These are phyloP conservation scores for Aspergillus ellipticus DNA, from an alignment of 495 filamentous ascomycete genomes.

Conservation along the genomic window DNA sequence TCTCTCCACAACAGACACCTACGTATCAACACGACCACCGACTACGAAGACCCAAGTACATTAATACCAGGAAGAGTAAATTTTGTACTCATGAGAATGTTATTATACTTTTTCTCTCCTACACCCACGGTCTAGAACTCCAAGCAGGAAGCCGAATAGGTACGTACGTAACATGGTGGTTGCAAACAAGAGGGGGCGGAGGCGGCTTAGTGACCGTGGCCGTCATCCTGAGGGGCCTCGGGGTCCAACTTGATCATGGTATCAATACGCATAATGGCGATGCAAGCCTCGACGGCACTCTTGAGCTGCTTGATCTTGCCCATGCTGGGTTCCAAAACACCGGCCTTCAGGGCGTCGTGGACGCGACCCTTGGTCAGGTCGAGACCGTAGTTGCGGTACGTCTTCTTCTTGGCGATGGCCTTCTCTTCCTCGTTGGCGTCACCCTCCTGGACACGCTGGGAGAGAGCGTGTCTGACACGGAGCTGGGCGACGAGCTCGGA, in stretches of 20 bases:
- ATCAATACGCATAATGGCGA: slow-evolving; percentile 99
- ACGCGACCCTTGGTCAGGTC: slow-evolving; percentile 89
- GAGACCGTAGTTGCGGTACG: slow-evolving; percentile 96
- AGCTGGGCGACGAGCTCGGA: slow-evolving; percentile 94
- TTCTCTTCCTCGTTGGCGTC: slow-evolving; percentile 83
- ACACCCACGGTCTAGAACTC: slow-evolving; percentile 18
- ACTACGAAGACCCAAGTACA: background rate
- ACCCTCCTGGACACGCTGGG: slow-evolving; percentile 81
- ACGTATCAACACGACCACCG: background rate
- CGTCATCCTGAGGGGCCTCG: slow-evolving; percentile 71
- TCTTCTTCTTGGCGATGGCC: slow-evolving; percentile 84
- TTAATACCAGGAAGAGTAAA: background rate
- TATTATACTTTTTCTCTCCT: slow-evolving; percentile 26
- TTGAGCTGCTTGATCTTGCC: slow-evolving; percentile 98
- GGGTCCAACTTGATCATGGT: slow-evolving; percentile 98
- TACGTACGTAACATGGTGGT: background rate
- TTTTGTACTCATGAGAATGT: slow-evolving; percentile 19
- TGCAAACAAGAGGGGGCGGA: background rate
- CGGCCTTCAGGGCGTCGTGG: slow-evolving; percentile 88
- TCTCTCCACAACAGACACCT: no score
- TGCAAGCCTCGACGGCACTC: slow-evolving; percentile 97
- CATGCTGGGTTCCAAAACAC: slow-evolving; percentile 94
- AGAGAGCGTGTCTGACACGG: slow-evolving; percentile 88
- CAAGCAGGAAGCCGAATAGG: slow-evolving; percentile 6
- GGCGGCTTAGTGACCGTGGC: slow-evolving; percentile 39